Conservation (phyloP, 129 eudicot genomes). For the Pulicaria dysenterica region DNA sequence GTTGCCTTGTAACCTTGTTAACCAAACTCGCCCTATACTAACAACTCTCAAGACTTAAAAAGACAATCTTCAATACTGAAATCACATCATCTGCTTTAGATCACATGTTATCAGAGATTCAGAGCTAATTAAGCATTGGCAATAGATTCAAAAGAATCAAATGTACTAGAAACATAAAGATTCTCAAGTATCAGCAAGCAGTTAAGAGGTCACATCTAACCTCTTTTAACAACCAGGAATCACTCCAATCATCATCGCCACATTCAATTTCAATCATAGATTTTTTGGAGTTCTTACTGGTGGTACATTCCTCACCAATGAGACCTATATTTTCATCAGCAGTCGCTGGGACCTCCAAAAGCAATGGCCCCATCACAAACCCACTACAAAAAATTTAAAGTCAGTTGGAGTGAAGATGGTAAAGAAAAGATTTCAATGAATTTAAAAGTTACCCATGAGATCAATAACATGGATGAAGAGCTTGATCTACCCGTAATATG, state of each 20-base stretch:
- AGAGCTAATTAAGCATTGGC: conserved; percentile 9
- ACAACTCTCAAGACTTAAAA: conserved; percentile 12
- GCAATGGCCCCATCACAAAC: conserved; percentile 54
- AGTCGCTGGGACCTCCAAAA: conserved; percentile 38
- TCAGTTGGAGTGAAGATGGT: not conserved
- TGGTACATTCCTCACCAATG: conserved; percentile 32
- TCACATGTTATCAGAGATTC: not conserved
- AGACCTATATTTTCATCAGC: conserved; percentile 28
- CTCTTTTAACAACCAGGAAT: conserved; percentile 56
- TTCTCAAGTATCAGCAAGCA: conserved; percentile 9
- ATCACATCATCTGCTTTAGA: conserved; percentile 17
- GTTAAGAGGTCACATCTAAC: conserved; percentile 34
- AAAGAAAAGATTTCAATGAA: not conserved
- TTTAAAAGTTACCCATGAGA: not conserved
- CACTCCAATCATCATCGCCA: conserved; percentile 43
- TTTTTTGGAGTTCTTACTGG: conserved; percentile 25
- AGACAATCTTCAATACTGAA: not conserved
- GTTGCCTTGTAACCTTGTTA: conserved; percentile 8
- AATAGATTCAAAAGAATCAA: conserved; percentile 5
- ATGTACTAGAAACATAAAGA: conserved; percentile 11
- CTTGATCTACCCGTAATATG: not conserved
- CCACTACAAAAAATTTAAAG: conserved; percentile 57
- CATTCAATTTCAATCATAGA: conserved; percentile 57
- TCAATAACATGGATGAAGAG: not conserved
- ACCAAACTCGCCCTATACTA: conserved; percentile 11